Evolutionary conservation across 1,284 basidiomycete species (phyloP), one percentile per base, ranked within the genome.

Genomic region (Chondrostereum purpureum): DNA sequence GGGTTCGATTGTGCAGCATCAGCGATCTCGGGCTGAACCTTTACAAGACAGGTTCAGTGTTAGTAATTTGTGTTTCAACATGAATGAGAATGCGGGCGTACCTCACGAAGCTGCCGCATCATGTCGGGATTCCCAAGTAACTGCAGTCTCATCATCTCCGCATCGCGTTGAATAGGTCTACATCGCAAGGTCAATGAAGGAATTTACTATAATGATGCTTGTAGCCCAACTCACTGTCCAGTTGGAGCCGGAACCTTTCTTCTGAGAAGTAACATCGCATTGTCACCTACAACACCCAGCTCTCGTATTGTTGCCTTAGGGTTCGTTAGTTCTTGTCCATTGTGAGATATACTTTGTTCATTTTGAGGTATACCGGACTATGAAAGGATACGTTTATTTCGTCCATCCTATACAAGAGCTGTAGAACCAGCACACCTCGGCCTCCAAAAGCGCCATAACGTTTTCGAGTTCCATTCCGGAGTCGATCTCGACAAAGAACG

Each of bases 71-170:
- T 38, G 42, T 35, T 31, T n/a, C 8, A 31, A 31, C n/a, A n/a
- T n/a, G n/a, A 31, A 31, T 8, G 27, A n/a, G 36, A 45, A 49
- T 43, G 12, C 45, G 20, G 48, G 53, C 75, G 51, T 43, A 88
- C 91, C 55, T 78, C 66, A 45, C 76, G 80, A 10, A 98, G 62
- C 58, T 91, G 79, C 3, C 69, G 62, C 82, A 97, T 87, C 22
- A 96, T 65, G 0, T 70, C 58, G 0, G 92, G 90, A 63, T 97
- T 81, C 2, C 90, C 87, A 12, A 97, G 70, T 13, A 95, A 62
- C 55, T 94, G 92, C 18, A 92, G 67, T 8, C 94, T 78, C 80
- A 94, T 89, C 72, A 87, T 84, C 63, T 98, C 95, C 19, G 88
- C 69, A 54, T 94, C 91, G 47, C 85, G 86, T 51, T 81, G 77